Evolutionary conservation across 495 filamentous ascomycete genomes (phyloP), one percentile per base, ranked within the genome.

Genomic region (Aspergillus coremiiformis): DNA sequence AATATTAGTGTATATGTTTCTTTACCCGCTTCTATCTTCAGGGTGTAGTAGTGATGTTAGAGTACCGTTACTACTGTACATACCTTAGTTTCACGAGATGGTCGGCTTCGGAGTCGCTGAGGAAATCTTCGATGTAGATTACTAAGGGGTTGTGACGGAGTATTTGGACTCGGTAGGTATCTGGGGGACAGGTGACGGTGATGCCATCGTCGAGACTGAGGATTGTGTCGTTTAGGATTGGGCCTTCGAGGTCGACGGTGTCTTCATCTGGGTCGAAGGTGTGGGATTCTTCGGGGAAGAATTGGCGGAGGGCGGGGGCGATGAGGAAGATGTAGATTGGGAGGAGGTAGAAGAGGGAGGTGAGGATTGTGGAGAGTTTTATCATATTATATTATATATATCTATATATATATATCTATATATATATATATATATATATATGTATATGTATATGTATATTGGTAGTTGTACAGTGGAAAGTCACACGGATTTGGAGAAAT

Each of bases 121-220:
- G 56, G 62, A 83, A 83, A 51, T 68, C 64, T 62, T 78, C 71
- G 44, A 83, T 72, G 59, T 83, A 83, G 6, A 82, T 67, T 23
- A 83, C 64, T 47, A 83, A 56, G 4, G 80, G 80, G 11, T 77
- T 66, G 14, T 66, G 64, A 8, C 69, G 74, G 10, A 84, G 65
- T 1, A 82, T 61, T 44, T 73, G 71, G 24, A 68, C 59, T 11
- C 52, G 53, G 57, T 74, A 76, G 0, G 53, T 58, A 3, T 66
- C 62, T 0, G 55, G 51, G 24, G 65, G 58, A 29, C 72, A 75
- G 26, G 53, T 65, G 14, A 67, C 58, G 37, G 63, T 60, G 46
- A 54, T 63, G 29, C 70, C 68, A 44, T 75, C 68, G 21, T 58
- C 57, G 21, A 69, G 58, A 42, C 65, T 64, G n/a, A 70, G 53